Evolutionary conservation across 2,329 filamentous ascomycete species (phyloP), one percentile per base, ranked within the genome.

Genomic region (Aspergillus sergii): DNA sequence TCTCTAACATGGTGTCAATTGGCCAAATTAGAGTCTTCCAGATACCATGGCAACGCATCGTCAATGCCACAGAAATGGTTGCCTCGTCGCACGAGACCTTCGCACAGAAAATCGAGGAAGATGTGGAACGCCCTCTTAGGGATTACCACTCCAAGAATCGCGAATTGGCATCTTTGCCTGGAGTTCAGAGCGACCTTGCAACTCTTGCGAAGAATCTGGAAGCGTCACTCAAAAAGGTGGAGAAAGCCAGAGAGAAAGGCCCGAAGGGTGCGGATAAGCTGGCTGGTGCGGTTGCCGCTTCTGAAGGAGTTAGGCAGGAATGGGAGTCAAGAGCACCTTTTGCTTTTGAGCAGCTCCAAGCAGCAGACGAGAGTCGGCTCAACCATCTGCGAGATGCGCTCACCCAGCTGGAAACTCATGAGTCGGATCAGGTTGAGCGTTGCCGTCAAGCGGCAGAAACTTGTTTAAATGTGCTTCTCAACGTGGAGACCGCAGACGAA

Each of bases 261-360:
- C 88, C 90, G 48, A 93, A 88, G 58, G 77, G 76, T 71, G 85
- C 89, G 2, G 87, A 88, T 63, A 96, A 95, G 78, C 86, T 95
- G 45, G 91, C 93, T 50, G 85, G 85, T 66, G 93, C 93, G 14
- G 85, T 87, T 12, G 83, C 87, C 21, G 89, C 89, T 67, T 86
- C 96, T 50, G 91, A 96, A 67, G 88, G 88, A 64, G 90, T 93
- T n/a, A 87, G 85, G 51, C 86, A 90, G 68, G 91, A 96, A 75
- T 99, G 95, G 95, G 90, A 97, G 61, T 93, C 93, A 0, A 93
- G 97, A 77, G 93, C 95, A 16, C 95, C 95, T 1, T 98, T 92
- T 78, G 91, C 97, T 64, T 97, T 96, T 74, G 95, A 99, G 79
- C 91, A 90, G 64, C 86, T 99, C 30, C 95, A 99, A 76, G 90